phyloP scores from a whole-genome alignment of 116 monocot species.

The Zostera marina region DNA sequence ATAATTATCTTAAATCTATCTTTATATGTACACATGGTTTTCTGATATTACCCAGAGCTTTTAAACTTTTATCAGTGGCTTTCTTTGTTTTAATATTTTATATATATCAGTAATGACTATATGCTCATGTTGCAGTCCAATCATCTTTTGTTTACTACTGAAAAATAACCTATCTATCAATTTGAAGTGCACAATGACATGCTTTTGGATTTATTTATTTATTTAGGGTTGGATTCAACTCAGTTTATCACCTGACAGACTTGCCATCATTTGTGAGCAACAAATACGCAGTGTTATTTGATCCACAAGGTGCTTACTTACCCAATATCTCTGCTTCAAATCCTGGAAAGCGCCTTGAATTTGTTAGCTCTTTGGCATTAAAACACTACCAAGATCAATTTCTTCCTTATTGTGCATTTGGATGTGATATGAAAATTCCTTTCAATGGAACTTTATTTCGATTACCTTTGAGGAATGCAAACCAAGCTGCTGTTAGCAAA shows the following conservation, averaged over 20 bases:
- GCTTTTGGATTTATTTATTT: slow-evolving; percentile 2
- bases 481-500: slow-evolving; percentile 68
- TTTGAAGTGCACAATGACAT: neutral
- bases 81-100: no score
- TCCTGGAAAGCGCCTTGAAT: slow-evolving; percentile 93
- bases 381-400: slow-evolving; percentile 76
- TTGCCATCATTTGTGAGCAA: slow-evolving; percentile 95
- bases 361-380: slow-evolving; percentile 68
- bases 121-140: no score
- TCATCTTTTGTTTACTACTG: no score
- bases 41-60: no score
- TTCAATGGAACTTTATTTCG: slow-evolving; percentile 95
- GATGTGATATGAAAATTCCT: slow-evolving; percentile 81
- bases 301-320: slow-evolving; percentile 85
- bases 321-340: slow-evolving; percentile 91
- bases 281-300: slow-evolving; percentile 88
- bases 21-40: no score
- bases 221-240: slow-evolving; percentile 97
- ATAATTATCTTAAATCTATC: no score
- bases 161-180: neutral
- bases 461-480: slow-evolving; percentile 79
- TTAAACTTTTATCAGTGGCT: no score
- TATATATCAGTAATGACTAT: no score
- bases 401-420: slow-evolving; percentile 81
- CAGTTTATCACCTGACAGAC: slow-evolving; percentile 94